Percentiles rank a stretch among this genome's conserved stretches.
Conservation (phyloP, 495 filamentous ascomycete species). For the Annulohypoxylon maeteangense region DNA sequence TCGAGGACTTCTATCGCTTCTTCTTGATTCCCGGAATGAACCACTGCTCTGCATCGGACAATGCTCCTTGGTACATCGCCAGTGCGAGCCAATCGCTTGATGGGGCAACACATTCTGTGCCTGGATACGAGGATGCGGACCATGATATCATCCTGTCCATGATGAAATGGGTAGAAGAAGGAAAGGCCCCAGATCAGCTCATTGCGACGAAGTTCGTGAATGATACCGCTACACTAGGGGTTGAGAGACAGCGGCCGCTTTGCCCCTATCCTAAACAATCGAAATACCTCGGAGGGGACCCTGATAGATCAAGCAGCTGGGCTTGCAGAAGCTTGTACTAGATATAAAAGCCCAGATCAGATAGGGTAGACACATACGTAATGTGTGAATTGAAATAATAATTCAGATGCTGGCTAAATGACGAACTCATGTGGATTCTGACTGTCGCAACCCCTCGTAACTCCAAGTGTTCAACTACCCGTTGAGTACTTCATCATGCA, state of each 20-base stretch:
- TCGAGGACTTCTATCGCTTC: conserved; percentile 54
- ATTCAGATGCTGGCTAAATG: not conserved
- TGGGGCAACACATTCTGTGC: conserved; percentile 45
- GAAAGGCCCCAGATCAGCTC: conserved; percentile 51
- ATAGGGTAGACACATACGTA: not conserved
- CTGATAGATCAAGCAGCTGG: conserved; percentile 28
- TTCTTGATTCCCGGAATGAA: conserved; percentile 61
- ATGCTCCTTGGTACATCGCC: conserved; percentile 56
- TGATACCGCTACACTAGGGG: conserved; percentile 44
- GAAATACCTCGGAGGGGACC: conserved; percentile 30
- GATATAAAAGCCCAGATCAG: not conserved
- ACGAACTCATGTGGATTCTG: not conserved
- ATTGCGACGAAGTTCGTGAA: conserved; percentile 55
- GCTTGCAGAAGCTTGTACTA: conserved; percentile 36
- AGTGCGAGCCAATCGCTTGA: conserved; percentile 47
- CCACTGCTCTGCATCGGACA: conserved; percentile 45
- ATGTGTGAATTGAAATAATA: not conserved
- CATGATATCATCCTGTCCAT: conserved; percentile 56
- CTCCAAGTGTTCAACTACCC: not conserved
- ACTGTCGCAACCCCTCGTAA: not conserved
- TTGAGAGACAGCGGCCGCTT: conserved; percentile 55
- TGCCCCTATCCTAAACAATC: conserved; percentile 57
- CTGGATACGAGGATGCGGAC: conserved; percentile 52
- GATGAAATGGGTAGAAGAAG: conserved; percentile 59
- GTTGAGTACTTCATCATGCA: not conserved